Evolutionary conservation across 148 eudicot genomes (phyloP), one percentile per base, ranked within the genome.

Genomic region (Nepenthes gracilis): DNA sequence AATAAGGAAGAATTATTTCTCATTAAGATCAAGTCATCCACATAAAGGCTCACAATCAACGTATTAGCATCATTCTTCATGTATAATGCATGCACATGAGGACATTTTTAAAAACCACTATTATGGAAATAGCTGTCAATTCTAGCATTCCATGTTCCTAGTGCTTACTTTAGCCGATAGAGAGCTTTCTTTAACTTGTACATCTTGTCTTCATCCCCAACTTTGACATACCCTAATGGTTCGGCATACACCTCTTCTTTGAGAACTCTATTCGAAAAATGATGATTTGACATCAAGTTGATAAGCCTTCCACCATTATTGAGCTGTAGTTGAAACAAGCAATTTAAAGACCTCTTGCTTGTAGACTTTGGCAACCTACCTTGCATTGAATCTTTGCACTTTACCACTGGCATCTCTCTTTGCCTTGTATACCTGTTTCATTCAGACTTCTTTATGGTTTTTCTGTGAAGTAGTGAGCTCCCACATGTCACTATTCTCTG

Each of bases 111-210:
- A n/a, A n/a, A n/a, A n/a, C n/a, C n/a, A n/a, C n/a, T n/a, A 3
- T 45, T 34, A 12, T n/a, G 4, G 12, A 45, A 43, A n/a, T 35
- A 58, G 2, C 7, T 6, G 9, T 58, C 43, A 10, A 55, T 56
- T 6, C 37, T 4, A 5, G 14, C 2, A 33, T 65, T 12, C 68
- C 61, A 65, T 1, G 68, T 61, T 32, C 68, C 2, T 11, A 52
- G 58, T n/a, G 66, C 58, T 53, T 63, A 58, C 14, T 56, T 45
- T 1, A 65, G 54, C 2, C 68, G 61, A 65, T 65, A 65, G 8
- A 65, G 32, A 5, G 68, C 66, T 36, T 63, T 63, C 7, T 52
- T 35, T 7, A 51, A 35, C 12, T 23, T 32, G 12, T 47, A 47
- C 8, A 64, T 47, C 35, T 58, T 58, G 7, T 37, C 23, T 36